Conservation (phyloP, 208 protist species). For the Leishmania braziliensis region DNA sequence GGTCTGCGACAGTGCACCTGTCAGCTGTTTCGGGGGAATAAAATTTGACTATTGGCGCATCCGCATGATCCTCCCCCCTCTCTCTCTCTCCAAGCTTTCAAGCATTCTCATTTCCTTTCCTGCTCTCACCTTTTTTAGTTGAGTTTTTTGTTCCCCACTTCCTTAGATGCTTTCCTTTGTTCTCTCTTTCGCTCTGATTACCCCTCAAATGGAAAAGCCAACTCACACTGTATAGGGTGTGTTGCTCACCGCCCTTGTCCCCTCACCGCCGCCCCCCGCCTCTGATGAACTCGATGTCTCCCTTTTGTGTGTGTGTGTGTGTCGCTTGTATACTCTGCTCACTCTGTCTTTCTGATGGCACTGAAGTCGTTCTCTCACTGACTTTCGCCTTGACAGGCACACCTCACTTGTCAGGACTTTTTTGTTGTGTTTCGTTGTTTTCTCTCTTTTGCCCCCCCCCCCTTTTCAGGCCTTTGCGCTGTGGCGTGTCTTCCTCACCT, state of each 20-base stretch:
- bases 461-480: too few relatives aligned
- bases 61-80: not conserved
- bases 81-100: not conserved
- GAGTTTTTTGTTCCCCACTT: not conserved
- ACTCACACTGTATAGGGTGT: not conserved
- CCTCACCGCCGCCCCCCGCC: not conserved
- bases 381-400: not conserved
- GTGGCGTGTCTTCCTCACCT: too few relatives aligned
- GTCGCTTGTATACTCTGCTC: too few relatives aligned
- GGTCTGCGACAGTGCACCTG: not conserved
- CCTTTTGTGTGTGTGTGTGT: too few relatives aligned
- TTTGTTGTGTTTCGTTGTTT: not conserved
- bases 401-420: not conserved
- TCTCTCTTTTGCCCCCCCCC: too few relatives aligned
- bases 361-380: not conserved
- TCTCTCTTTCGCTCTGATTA: not conserved
- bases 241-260: not conserved
- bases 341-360: not conserved
- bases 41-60: not conserved
- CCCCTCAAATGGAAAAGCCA: not conserved
- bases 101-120: not conserved
- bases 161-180: not conserved
- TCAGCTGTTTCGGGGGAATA: not conserved
- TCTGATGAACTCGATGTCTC: not conserved
- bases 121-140: not conserved